Evolutionary conservation across 2,329 filamentous ascomycete species (phyloP).

Genomic region (Colletotrichum australisinense): DNA sequence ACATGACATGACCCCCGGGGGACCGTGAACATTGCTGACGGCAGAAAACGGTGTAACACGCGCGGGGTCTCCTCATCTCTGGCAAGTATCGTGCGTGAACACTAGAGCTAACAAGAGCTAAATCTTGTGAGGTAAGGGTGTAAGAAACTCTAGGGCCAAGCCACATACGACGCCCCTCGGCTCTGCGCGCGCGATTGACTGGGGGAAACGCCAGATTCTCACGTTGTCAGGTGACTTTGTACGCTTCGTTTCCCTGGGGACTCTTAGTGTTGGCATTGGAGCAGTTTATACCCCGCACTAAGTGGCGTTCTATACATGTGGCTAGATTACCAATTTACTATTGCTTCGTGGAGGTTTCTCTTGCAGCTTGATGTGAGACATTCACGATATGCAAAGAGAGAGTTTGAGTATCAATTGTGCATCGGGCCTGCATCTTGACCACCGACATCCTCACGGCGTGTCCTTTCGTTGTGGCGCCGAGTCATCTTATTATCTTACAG

Average conservation of each 20-base stretch:
- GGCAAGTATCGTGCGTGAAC: not conserved
- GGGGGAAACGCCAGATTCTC: not conserved
- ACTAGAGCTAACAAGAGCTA: not conserved
- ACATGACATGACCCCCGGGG: not conserved
- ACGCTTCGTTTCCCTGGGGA: not conserved
- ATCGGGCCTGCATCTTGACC: not conserved
- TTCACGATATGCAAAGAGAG: not conserved
- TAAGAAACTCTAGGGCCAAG: not conserved
- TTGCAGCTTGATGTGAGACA: not conserved
- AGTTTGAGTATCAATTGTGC: not conserved
- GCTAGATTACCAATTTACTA: not conserved
- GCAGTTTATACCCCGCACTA: not conserved
- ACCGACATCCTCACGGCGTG: not conserved
- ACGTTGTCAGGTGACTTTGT: slow-evolving; percentile 12
- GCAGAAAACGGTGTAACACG: not conserved
- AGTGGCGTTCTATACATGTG: not conserved
- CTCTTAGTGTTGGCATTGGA: not conserved
- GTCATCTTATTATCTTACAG: not conserved
- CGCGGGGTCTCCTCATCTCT: not conserved
- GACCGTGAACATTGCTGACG: not conserved
- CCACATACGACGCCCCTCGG: not conserved
- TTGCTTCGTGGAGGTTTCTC: not conserved
- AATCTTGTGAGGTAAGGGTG: not conserved
- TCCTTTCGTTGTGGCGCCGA: not conserved
- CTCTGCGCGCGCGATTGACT: not conserved